These are phyloP conservation scores for Phytophthora melonis DNA, from an alignment of 352 stramenopile genomes.

Conservation along the genomic window DNA sequence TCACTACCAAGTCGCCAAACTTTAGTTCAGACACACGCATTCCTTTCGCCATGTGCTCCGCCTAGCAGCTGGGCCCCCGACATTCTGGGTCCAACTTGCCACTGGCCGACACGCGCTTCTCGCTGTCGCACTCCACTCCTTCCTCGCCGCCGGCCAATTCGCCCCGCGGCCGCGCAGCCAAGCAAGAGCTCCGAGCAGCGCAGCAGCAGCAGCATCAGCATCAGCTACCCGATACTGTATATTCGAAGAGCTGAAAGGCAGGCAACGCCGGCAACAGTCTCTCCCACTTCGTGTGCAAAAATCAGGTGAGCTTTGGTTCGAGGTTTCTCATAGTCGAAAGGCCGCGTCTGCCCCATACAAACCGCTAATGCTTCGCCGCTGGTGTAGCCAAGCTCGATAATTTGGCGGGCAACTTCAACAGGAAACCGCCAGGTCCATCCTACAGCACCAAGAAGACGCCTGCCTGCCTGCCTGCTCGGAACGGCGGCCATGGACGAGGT, in stretches of 20 bases:
- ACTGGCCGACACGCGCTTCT: not conserved
- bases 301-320: not conserved
- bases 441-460: not conserved
- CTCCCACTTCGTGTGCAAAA: not conserved
- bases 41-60: not conserved
- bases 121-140: not conserved
- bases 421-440: conserved; percentile 25
- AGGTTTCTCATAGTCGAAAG: not conserved
- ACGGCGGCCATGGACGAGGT: conserved; percentile 57
- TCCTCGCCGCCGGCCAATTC: not conserved
- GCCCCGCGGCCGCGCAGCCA: too few species aligned
- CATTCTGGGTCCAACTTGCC: not conserved
- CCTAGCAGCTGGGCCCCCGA: not conserved
- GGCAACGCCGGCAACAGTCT: not conserved
- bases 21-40: conserved; percentile 9
- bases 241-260: not conserved
- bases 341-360: too few species aligned
- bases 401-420: conserved; percentile 30
- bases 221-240: not conserved
- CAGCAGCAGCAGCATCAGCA: not conserved
- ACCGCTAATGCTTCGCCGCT: too few species aligned
- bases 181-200: not conserved
- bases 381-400: not conserved
- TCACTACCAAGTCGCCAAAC: conserved; percentile 12
- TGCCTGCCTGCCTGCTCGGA: not conserved